Evolutionary conservation across 371 early-diverging fungal species (phyloP).

Genomic region (Mortierella sp.): DNA sequence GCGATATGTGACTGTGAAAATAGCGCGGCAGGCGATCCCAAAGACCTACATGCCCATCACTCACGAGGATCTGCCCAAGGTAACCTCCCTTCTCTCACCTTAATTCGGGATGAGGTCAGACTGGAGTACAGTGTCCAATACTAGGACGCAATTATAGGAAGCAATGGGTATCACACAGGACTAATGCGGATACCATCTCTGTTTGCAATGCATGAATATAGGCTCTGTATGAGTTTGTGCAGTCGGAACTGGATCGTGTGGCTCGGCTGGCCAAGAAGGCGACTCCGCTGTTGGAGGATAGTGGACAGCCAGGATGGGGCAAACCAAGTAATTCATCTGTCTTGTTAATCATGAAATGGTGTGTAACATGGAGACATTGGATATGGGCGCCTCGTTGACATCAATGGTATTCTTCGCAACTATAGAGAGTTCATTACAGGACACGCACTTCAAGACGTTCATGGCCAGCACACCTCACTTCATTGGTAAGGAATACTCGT

Average conservation of each 20-base stretch:
- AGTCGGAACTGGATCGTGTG: constrained; percentile 66
- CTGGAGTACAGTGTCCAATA: background rate
- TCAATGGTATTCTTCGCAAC: background rate
- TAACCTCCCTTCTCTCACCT: constrained; percentile 32
- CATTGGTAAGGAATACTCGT: constrained; percentile 61
- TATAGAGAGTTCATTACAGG: constrained; percentile 61
- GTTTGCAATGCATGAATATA: constrained; percentile 16
- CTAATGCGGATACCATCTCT: background rate
- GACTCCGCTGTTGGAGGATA: constrained; percentile 70
- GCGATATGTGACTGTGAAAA: constrained; percentile 68
- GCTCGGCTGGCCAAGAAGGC: constrained; percentile 65
- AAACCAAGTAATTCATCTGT: constrained; percentile 60
- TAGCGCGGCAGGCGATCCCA: constrained; percentile 76
- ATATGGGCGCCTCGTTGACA: background rate
- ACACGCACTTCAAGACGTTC: constrained; percentile 73
- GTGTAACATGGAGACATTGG: background rate
- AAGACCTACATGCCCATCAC: constrained; percentile 78
- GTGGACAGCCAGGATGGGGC: constrained; percentile 73
- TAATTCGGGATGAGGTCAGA: background rate
- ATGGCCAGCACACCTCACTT: constrained; percentile 74
- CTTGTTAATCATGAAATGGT: background rate
- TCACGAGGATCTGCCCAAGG: constrained; percentile 74
- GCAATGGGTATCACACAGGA: background rate
- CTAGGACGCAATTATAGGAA: background rate
- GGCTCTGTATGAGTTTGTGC: constrained; percentile 72